Conservation (phyloP, 2,329 filamentous ascomycete species). For the Fusarium oligoseptatum region DNA sequence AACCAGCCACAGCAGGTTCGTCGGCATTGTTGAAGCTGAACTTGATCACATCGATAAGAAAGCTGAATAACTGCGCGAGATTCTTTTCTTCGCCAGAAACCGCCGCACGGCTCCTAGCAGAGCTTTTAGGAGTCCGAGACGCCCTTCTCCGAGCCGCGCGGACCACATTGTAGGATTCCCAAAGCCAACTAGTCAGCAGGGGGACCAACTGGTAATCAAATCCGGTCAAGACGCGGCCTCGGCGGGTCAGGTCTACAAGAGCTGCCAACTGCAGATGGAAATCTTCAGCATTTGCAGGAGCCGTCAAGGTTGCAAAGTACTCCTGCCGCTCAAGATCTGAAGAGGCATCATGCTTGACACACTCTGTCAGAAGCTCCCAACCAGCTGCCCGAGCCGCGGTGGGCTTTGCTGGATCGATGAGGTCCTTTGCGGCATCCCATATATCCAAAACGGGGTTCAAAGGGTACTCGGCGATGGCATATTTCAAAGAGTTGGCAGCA, state of each 20-base stretch:
- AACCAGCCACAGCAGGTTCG: slow-evolving; percentile 69
- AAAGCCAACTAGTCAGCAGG: slow-evolving; percentile 72
- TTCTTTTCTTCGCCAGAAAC: slow-evolving; percentile 70
- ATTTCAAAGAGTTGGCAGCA: slow-evolving; percentile 69
- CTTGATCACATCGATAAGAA: slow-evolving; percentile 77
- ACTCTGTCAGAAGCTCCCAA: slow-evolving; percentile 75
- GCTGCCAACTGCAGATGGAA: slow-evolving; percentile 76
- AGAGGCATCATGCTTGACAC: slow-evolving; percentile 71
- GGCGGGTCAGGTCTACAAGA: slow-evolving; percentile 71
- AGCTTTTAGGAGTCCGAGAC: slow-evolving; percentile 52
- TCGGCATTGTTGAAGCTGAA: slow-evolving; percentile 79
- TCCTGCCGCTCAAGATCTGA: slow-evolving; percentile 76
- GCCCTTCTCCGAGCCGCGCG: slow-evolving; percentile 64
- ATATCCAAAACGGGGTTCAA: slow-evolving; percentile 71
- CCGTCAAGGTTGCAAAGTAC: slow-evolving; percentile 73
- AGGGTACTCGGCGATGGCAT: slow-evolving; percentile 70
- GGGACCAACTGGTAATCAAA: slow-evolving; percentile 77
- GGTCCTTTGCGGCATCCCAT: slow-evolving; percentile 75
- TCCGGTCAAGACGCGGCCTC: slow-evolving; percentile 72
- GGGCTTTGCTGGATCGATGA: slow-evolving; percentile 71
- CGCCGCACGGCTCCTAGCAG: slow-evolving; percentile 54
- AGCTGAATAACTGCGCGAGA: slow-evolving; percentile 73
- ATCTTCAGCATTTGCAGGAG: slow-evolving; percentile 69
- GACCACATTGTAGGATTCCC: slow-evolving; percentile 66
- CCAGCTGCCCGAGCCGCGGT: slow-evolving; percentile 68